Evolutionary conservation across 768 basidiomycete species (phyloP).

Genomic region (Calocybe gangraenosa): DNA sequence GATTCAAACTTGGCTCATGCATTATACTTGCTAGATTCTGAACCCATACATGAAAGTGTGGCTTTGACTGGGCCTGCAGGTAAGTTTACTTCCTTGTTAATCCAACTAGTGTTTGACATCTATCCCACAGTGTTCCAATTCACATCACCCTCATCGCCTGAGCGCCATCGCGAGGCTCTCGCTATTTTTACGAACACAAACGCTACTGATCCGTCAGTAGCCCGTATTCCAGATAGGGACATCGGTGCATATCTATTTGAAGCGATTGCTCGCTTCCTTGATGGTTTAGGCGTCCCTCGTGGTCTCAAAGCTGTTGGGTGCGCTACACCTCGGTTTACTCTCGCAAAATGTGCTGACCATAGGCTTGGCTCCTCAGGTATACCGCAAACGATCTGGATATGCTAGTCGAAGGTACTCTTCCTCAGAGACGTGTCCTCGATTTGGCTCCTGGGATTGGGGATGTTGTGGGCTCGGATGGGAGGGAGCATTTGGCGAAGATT

Average conservation of each 20-base stretch:
- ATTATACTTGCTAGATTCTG: neutral
- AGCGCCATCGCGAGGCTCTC: slow-evolving; percentile 85
- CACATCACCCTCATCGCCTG: slow-evolving; percentile 90
- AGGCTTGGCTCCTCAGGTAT: slow-evolving; percentile 43
- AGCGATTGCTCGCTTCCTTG: slow-evolving; percentile 84
- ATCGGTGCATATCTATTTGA: slow-evolving; percentile 79
- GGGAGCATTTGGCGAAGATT: slow-evolving; percentile 76
- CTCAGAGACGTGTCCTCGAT: slow-evolving; percentile 89
- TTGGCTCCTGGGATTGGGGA: slow-evolving; percentile 89
- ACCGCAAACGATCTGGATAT: slow-evolving; percentile 57
- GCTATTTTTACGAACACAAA: slow-evolving; percentile 74
- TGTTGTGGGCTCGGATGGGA: slow-evolving; percentile 77
- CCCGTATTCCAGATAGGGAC: slow-evolving; percentile 72
- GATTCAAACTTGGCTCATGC: neutral
- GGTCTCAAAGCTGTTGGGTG: slow-evolving; percentile 79
- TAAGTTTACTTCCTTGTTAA: slow-evolving; percentile 15
- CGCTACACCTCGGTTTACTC: slow-evolving; percentile 9
- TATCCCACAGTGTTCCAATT: slow-evolving; percentile 75
- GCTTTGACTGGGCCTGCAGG: slow-evolving; percentile 87
- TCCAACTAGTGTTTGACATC: neutral
- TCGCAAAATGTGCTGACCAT: neutral
- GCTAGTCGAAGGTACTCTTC: slow-evolving; percentile 89
- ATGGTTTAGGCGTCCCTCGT: slow-evolving; percentile 78
- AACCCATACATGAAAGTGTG: slow-evolving; percentile 48
- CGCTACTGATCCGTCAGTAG: slow-evolving; percentile 64